Evolutionary conservation across 78 protist genomes (phyloP).

Genomic region (Dictyostelium discoideum): DNA sequence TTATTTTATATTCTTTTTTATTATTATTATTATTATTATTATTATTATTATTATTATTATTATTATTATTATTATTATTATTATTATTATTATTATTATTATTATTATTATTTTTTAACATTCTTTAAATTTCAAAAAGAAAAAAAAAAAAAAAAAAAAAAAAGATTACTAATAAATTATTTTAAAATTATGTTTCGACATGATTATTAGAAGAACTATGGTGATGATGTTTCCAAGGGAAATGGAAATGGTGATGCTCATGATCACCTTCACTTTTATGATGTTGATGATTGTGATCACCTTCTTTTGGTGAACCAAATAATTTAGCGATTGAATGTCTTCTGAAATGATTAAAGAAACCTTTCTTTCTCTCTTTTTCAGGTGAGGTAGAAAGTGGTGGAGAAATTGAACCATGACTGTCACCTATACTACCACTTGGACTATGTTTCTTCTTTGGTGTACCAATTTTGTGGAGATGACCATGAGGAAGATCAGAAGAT

Average conservation of each 20-base stretch:
- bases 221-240: constrained; percentile 66
- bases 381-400: constrained; percentile 25
- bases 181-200: constrained; percentile 23
- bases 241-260: constrained; percentile 50
- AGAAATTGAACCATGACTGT: not conserved
- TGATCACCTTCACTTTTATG: not conserved
- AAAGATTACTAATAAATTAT: not conserved
- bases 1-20: too few species aligned
- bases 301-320: constrained; percentile 37
- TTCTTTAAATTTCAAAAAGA: not conserved
- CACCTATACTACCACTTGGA: not conserved
- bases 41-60: not conserved
- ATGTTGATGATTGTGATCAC: not conserved
- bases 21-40: not conserved
- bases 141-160: not conserved
- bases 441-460: not conserved
- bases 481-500: not conserved
- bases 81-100: too few species aligned
- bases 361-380: constrained; percentile 39
- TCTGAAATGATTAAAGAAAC: constrained; percentile 51
- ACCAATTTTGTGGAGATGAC: not conserved
- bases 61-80: not conserved
- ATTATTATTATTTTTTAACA: not conserved
- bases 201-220: constrained; percentile 13
- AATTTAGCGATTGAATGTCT: constrained; percentile 63